phyloP scores from a whole-genome alignment of 129 eudicot species.

The Flaveria trinervia region DNA sequence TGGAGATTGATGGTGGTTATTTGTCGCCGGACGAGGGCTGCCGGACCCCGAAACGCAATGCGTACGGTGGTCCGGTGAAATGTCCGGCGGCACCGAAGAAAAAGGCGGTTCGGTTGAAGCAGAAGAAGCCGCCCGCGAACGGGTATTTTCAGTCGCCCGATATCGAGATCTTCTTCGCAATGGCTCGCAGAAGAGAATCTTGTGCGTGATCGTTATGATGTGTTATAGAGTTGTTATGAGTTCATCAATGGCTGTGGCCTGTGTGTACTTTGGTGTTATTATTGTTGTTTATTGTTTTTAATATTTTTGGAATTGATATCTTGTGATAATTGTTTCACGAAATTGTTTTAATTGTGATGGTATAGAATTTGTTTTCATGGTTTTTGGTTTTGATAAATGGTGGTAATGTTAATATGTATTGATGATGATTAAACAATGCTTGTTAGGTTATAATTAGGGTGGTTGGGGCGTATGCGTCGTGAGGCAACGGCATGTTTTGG shows the following conservation, averaged over 20 bases:
- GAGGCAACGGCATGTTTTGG: too few relatives aligned
- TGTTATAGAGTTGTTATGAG: not conserved
- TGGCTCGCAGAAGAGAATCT: slow-evolving; percentile 41
- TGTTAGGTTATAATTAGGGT: too few relatives aligned
- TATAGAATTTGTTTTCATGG: not conserved
- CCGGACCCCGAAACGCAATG: slow-evolving; percentile 52
- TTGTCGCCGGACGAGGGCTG: slow-evolving; percentile 49
- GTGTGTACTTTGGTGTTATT: not conserved
- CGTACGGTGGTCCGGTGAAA: slow-evolving; percentile 29
- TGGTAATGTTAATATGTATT: too few relatives aligned
- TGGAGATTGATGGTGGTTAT: slow-evolving; percentile 43
- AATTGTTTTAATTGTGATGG: slow-evolving; percentile 3
- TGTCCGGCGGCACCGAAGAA: slow-evolving; percentile 73
- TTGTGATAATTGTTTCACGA: slow-evolving; percentile 25
- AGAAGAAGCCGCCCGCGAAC: slow-evolving; percentile 44
- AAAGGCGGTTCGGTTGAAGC: slow-evolving; percentile 40
- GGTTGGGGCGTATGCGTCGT: too few relatives aligned
- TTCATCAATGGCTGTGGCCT: slow-evolving; percentile 9
- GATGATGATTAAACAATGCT: too few relatives aligned
- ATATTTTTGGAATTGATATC: slow-evolving; percentile 18
- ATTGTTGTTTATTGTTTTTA: not conserved
- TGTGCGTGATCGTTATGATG: slow-evolving; percentile 15
- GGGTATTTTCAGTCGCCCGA: slow-evolving; percentile 71
- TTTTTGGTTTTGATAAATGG: too few relatives aligned
- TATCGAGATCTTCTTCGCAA: slow-evolving; percentile 54